These are phyloP conservation scores for Craspedostauros australis DNA, from an alignment of 108 stramenopile species.

Conservation along the genomic window DNA sequence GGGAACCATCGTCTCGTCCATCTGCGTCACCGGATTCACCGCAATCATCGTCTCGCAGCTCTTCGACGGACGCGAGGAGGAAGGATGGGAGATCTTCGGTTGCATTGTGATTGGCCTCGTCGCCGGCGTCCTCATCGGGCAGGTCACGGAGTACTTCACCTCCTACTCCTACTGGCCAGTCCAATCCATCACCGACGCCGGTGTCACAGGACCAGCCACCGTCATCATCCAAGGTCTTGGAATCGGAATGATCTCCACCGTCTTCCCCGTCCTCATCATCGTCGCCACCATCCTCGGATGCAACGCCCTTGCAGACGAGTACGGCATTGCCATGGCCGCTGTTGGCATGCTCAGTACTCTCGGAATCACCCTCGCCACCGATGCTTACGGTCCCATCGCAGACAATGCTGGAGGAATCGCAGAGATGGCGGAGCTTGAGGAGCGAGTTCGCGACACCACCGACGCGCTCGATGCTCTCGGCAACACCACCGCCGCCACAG, in stretches of 20 bases:
- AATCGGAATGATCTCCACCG: constrained; percentile 85
- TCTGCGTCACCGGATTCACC: constrained; percentile 46
- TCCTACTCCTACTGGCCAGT: constrained; percentile 80
- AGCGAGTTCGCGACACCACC: constrained; percentile 84
- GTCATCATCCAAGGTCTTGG: constrained; percentile 94
- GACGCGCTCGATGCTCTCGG: constrained; percentile 94
- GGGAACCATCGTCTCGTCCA: constrained; percentile 68
- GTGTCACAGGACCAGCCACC: constrained; percentile 89
- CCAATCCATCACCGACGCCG: constrained; percentile 77
- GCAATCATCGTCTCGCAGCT: constrained; percentile 39
- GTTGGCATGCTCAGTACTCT: constrained; percentile 93
- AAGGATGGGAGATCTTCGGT: constrained; percentile 58
- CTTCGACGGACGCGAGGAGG: constrained; percentile 38
- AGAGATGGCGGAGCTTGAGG: constrained; percentile 89
- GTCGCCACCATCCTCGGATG: constrained; percentile 78
- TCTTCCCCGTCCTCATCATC: constrained; percentile 83
- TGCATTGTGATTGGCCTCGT: constrained; percentile 84
- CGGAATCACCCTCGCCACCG: constrained; percentile 89
- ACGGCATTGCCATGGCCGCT: constrained; percentile 92
- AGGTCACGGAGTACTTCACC: constrained; percentile 94
- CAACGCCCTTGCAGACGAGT: constrained; percentile 72
- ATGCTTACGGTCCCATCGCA: constrained; percentile 93
- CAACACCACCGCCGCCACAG: constrained; percentile 95
- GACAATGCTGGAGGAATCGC: constrained; percentile 96
- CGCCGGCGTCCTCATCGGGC: constrained; percentile 86